Evolutionary conservation across 2,329 filamentous ascomycete genomes (phyloP).

Genomic region (Nothophaeocryptopus gaeumannii): DNA sequence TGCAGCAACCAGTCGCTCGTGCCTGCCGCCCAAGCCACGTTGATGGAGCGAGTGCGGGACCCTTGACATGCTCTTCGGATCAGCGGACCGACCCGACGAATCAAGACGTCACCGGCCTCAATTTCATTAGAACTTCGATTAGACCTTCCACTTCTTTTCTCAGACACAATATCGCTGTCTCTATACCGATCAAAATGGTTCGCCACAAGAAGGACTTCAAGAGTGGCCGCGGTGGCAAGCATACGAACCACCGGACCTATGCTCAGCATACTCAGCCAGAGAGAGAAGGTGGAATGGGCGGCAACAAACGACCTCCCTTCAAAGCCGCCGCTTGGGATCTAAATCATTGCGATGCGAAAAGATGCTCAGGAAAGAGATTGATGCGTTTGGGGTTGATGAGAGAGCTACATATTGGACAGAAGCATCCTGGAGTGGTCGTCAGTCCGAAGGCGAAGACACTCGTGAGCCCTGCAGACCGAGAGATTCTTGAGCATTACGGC

Average conservation of each 20-base stretch:
- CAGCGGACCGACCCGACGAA: too few species aligned
- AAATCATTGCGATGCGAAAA: slow-evolving; percentile 94
- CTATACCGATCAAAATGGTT: slow-evolving; percentile 12
- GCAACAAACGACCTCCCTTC: slow-evolving; percentile 56
- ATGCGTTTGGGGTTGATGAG: slow-evolving; percentile 93
- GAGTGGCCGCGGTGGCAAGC: slow-evolving; percentile 62
- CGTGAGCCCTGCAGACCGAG: slow-evolving; percentile 76
- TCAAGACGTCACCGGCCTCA: too few species aligned
- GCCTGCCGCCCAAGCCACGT: too few species aligned
- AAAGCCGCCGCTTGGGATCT: slow-evolving; percentile 98
- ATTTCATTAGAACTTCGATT: too few species aligned
- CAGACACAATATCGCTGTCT: neutral
- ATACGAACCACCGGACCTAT: slow-evolving; percentile 27
- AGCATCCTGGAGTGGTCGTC: slow-evolving; percentile 87
- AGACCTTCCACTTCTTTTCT: neutral
- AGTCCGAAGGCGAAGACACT: slow-evolving; percentile 89
- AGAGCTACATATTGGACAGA: slow-evolving; percentile 85
- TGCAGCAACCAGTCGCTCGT: too few species aligned
- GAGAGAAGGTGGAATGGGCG: slow-evolving; percentile 25
- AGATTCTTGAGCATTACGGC: slow-evolving; percentile 80
- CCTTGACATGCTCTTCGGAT: too few species aligned
- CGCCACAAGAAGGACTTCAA: slow-evolving; percentile 93
- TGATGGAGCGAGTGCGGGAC: too few species aligned
- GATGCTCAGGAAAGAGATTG: slow-evolving; percentile 91
- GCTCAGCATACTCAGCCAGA: slow-evolving; percentile 33